Evolutionary conservation across 768 basidiomycete species (phyloP).

Genomic region (Pleurotus tuber-regium): DNA sequence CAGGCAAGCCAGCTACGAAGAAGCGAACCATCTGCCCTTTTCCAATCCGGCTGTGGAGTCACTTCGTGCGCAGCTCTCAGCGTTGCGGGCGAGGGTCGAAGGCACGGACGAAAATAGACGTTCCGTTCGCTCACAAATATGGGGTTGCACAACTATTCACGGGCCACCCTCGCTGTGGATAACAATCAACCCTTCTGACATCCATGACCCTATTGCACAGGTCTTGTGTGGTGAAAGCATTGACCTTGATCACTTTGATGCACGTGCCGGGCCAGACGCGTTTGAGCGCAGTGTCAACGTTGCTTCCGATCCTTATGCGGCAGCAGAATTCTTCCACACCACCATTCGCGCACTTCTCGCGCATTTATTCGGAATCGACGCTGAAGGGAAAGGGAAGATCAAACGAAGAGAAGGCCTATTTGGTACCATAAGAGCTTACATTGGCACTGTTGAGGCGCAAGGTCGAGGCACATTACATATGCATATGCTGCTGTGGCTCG

Average conservation of each 20-base stretch:
- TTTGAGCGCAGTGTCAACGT: constrained; percentile 26
- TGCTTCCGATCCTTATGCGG: constrained; percentile 34
- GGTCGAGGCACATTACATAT: constrained; percentile 26
- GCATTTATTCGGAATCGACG: constrained; percentile 2
- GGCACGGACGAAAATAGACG: constrained; percentile 22
- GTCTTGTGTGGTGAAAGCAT: constrained; percentile 35
- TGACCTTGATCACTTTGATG: constrained; percentile 32
- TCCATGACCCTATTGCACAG: constrained; percentile 40
- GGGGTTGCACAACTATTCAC: constrained; percentile 24
- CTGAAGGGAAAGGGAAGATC: no score
- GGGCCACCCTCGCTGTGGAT: constrained; percentile 35
- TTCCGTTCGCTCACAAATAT: constrained; percentile 25
- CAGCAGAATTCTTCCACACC: constrained; percentile 37
- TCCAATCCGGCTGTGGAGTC: constrained; percentile 18
- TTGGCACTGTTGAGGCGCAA: constrained; percentile 26
- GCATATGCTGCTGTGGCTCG: constrained; percentile 26
- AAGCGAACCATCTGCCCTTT: constrained; percentile 17
- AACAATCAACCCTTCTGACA: constrained; percentile 39
- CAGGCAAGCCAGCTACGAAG: constrained; percentile 30
- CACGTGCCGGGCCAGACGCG: constrained; percentile 19
- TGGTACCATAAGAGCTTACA: constrained; percentile 21
- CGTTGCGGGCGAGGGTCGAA: constrained; percentile 13
- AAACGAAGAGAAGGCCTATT: no score
- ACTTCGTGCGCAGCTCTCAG: constrained; percentile 18
- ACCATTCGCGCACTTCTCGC: constrained; percentile 17